These are phyloP conservation scores for Gaeumannomyces tritici DNA, from an alignment of 2,329 filamentous ascomycete species.

Conservation along the genomic window DNA sequence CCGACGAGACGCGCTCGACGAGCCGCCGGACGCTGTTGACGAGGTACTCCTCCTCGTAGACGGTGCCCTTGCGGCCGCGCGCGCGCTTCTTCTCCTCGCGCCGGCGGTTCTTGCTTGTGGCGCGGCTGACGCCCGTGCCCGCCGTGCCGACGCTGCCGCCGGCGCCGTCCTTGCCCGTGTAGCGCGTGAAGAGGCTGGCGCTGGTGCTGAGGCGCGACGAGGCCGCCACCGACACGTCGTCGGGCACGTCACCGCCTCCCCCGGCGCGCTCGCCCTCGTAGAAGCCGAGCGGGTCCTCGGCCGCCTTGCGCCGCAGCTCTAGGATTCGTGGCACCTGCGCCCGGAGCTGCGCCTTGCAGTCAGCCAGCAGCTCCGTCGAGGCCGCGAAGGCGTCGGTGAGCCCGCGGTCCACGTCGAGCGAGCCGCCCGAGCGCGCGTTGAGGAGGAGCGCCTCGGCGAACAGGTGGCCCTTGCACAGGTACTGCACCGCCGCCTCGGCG, in stretches of 20 bases:
- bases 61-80: conserved; percentile 86
- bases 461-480: conserved; percentile 76
- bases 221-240: conserved; percentile 85
- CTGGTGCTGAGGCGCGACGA: conserved; percentile 70
- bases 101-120: conserved; percentile 78
- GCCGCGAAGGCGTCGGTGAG: conserved; percentile 72
- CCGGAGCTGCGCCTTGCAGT: conserved; percentile 77
- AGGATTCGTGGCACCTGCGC: conserved; percentile 79
- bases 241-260: conserved; percentile 42
- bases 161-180: conserved; percentile 57
- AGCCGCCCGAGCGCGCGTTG: conserved; percentile 43
- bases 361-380: conserved; percentile 84
- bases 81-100: conserved; percentile 94
- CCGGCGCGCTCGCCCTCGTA: conserved; percentile 62
- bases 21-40: conserved; percentile 78
- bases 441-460: conserved; percentile 86
- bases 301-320: conserved; percentile 73
- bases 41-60: conserved; percentile 97
- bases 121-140: conserved; percentile 64
- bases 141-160: conserved; percentile 54
- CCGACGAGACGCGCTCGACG: conserved; percentile 67
- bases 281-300: conserved; percentile 78
- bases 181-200: conserved; percentile 86
- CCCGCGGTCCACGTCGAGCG: conserved; percentile 66
- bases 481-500: conserved; percentile 58